Percentiles rank a stretch among this genome's conserved stretches.
These are phyloP conservation scores for Boletus huronensis DNA, from an alignment of 768 basidiomycete species.

Conservation along the genomic window DNA sequence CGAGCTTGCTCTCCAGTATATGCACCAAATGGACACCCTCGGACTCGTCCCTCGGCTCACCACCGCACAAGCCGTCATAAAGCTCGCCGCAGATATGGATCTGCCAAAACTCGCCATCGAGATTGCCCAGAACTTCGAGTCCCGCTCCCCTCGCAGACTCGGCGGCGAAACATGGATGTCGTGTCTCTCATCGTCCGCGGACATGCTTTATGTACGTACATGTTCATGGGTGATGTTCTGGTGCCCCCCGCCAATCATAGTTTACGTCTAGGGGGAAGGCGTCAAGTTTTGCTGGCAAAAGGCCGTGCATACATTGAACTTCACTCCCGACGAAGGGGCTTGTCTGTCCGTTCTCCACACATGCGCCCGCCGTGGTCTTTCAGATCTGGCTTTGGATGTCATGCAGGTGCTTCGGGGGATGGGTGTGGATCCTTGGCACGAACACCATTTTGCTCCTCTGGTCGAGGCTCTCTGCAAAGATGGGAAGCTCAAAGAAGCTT, in stretches of 20 bases:
- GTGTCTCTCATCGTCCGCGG: slow-evolving; percentile 63
- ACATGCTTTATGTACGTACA: slow-evolving; percentile 61
- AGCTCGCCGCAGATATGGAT: slow-evolving; percentile 49
- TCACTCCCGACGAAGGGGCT: slow-evolving; percentile 72
- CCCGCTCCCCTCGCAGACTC: slow-evolving; percentile 49
- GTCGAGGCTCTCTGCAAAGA: slow-evolving; percentile 68
- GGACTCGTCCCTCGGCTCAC: slow-evolving; percentile 49
- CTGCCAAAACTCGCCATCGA: slow-evolving; percentile 70
- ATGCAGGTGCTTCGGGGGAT: slow-evolving; percentile 52
- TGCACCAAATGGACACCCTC: slow-evolving; percentile 54
- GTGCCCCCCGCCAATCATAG: neutral
- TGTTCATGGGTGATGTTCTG: neutral
- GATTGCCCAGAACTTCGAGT: slow-evolving; percentile 59
- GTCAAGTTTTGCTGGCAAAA: slow-evolving; percentile 60
- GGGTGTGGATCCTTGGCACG: slow-evolving; percentile 48
- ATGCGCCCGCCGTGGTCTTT: slow-evolving; percentile 68
- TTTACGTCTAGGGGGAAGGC: slow-evolving; percentile 55
- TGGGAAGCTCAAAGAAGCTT: slow-evolving; percentile 57
- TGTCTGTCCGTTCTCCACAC: slow-evolving; percentile 67
- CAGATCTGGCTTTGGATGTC: slow-evolving; percentile 65
- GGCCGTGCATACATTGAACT: slow-evolving; percentile 46
- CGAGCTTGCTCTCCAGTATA: slow-evolving; percentile 60
- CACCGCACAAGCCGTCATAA: slow-evolving; percentile 51
- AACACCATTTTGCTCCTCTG: slow-evolving; percentile 75
- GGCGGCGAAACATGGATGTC: slow-evolving; percentile 57